Conservation (phyloP, 805 yeast genomes). For the Candida quercuum region DNA sequence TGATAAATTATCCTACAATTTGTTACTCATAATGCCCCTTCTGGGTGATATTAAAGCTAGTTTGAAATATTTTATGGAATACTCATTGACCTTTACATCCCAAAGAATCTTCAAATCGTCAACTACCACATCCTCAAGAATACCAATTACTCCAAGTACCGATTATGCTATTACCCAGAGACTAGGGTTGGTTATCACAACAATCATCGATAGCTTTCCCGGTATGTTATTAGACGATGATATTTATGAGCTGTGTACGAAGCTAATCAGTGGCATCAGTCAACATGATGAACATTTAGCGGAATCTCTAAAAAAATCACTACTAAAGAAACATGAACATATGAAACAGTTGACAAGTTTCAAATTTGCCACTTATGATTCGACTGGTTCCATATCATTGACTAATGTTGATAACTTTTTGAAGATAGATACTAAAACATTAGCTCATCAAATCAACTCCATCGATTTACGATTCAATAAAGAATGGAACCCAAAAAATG, state of each 20-base stretch:
- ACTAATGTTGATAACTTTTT: slow-evolving; percentile 43
- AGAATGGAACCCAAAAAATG: slow-evolving; percentile 75
- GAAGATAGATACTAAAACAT: slow-evolving; percentile 41
- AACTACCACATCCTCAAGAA: slow-evolving; percentile 15
- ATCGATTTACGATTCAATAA: slow-evolving; percentile 62
- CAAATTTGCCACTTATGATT: slow-evolving; percentile 13
- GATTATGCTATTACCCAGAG: slow-evolving; percentile 44
- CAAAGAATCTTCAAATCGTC: slow-evolving; percentile 18
- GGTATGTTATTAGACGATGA: slow-evolving; percentile 67
- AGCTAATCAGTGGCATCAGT: slow-evolving; percentile 43
- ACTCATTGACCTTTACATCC: slow-evolving; percentile 30
- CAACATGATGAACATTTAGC: slow-evolving; percentile 44
- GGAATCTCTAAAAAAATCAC: slow-evolving; percentile 43
- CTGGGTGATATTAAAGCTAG: slow-evolving; percentile 42
- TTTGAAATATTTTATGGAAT: slow-evolving; percentile 39
- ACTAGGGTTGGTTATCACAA: slow-evolving; percentile 46
- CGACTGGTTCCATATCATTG: slow-evolving; percentile 22
- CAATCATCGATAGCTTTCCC: slow-evolving; percentile 52
- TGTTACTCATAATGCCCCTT: slow-evolving; percentile 51
- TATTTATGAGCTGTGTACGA: slow-evolving; percentile 52
- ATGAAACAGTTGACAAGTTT: slow-evolving; percentile 33
- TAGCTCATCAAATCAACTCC: slow-evolving; percentile 60
- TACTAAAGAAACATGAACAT: slow-evolving; percentile 45
- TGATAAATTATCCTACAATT: slow-evolving; percentile 33
- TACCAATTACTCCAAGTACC: slow-evolving; percentile 24